phyloP scores from a whole-genome alignment of 2,329 filamentous ascomycete genomes.

The Beauveria asiatica region DNA sequence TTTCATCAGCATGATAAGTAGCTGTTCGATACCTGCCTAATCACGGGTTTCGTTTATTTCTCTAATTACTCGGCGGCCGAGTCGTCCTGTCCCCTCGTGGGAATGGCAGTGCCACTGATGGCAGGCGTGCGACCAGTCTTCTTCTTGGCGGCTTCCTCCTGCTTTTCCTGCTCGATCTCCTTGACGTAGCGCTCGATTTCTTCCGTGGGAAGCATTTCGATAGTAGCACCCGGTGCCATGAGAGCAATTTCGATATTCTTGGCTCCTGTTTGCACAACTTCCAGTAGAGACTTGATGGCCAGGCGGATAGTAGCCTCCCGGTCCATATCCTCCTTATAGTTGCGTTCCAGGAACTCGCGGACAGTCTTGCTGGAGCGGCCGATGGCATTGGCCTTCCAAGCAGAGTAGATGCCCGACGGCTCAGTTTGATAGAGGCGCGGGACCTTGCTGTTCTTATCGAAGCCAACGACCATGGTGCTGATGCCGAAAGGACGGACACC shows the following conservation, averaged over 20 bases:
- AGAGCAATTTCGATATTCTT: conserved; percentile 99
- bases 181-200: conserved; percentile 97
- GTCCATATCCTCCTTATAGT: conserved; percentile 98
- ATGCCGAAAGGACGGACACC: conserved; percentile 98
- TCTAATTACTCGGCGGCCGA: conserved; percentile 24
- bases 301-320: conserved; percentile 92
- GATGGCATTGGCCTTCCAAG: conserved; percentile 99
- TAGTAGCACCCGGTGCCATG: conserved; percentile 83
- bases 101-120: conserved; percentile 61
- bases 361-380: conserved; percentile 98
- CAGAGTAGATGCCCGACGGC: conserved; percentile 98
- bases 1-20: conserved; percentile 17
- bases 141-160: conserved; percentile 96
- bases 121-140: conserved; percentile 72
- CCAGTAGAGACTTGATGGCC: conserved; percentile 94
- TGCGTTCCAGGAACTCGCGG: conserved; percentile 94
- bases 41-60: conserved; percentile 16
- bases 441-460: conserved; percentile 83
- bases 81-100: conserved; percentile 51
- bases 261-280: conserved; percentile 96
- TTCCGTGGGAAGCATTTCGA: conserved; percentile 91
- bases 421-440: conserved; percentile 96
- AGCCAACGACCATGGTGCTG: conserved; percentile 96
- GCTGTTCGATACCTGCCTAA: conserved; percentile 14
- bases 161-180: conserved; percentile 98